Evolutionary conservation across 164 flowering plant species (phyloP), one percentile per base, ranked within the genome.

Genomic region (Magnolia sinica): DNA sequence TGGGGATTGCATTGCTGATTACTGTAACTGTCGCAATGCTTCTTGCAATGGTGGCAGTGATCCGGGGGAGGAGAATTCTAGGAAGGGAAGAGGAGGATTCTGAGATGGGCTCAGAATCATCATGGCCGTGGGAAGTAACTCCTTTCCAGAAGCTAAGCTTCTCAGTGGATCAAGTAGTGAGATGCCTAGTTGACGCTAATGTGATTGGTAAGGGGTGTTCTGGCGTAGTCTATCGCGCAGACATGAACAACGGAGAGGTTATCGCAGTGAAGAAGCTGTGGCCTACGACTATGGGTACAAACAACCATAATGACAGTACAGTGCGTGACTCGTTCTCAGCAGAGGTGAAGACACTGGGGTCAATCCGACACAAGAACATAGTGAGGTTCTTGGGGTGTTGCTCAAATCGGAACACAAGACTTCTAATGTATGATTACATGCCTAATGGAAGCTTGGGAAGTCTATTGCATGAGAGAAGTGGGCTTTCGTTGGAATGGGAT

Each of bases 191-290:
- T 22, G 94, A 90, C 55, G 24, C 83, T 64, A 93, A 93, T 79
- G 89, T 90, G 70, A 90, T 93, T 11, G 97, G 97, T 24, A 89
- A 89, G 76, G 97, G 97, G 1, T 90, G 91, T 68, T 91, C 97
- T 0, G 97, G 97, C 23, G 78, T 90, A 5, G 97, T 93, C 1
- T 93, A 93, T 64, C 88, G 92, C 0, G 94, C 90, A 14, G 94
- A 91, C 50, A 73, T 91, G 77, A 87, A 82, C 29, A 88, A 87
- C 29, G 94, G 96, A 1, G 91, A 91, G 55, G 87, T 86, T 49
- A 87, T 92, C 64, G 97, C 95, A 2, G 97, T 92, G 76, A 92
- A 93, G 85, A 91, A 92, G 83, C 89, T 92, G 0, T 91, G 95
- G 97, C 92, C 97, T 29, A 59, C 85, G 14, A 82, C 85, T 50